Evolutionary conservation across 768 basidiomycete genomes (phyloP), one percentile per base, ranked within the genome.

Genomic region (Albatrellus ellisii): DNA sequence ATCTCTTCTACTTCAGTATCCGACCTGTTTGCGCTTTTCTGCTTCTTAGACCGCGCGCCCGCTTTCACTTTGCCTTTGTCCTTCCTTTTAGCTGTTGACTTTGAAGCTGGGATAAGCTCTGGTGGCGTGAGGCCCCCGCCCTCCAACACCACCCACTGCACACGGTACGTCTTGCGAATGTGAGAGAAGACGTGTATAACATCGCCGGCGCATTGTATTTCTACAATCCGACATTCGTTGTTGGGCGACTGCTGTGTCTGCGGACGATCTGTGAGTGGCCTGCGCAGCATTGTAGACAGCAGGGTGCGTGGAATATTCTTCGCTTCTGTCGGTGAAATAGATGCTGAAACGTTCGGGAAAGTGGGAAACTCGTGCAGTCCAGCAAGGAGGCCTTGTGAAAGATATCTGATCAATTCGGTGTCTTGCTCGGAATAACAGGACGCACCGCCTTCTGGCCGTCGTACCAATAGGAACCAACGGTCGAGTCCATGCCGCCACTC

Each of bases 301-400:
- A 67, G 59, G 50, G 45, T 46, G 36, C 57, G 46, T 14, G 67
- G 54, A 15, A 65, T 59, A 43, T 61, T 54, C 25, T 45, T 51
- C 24, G 57, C 57, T 27, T 56, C 56, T 10, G 53, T 53, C n/a
- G 53, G 45, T 9, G 66, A 62, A 8, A 66, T 62, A 34, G 65
- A 59, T 52, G 59, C 62, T 29, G 68, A 55, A 43, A 82, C 67
- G 55, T 80, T 67, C 42, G 71, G 56, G 28, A 62, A 59, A 17
- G 84, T 74, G 42, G 89, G 86, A 62, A 91, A 91, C 54, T 97
- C 90, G 56, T 80, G 78, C 31, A 97, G 63, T 8, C 92, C 89
- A 15, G 88, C 92, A 41, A 97, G 66, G 35, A 97, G 77, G 18
- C 92, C 92, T 95, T 46, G 41, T 33, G 48, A 46, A 36, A 24